phyloP scores from a whole-genome alignment of 169 alveolate species.

The Blepharisma undulans region DNA sequence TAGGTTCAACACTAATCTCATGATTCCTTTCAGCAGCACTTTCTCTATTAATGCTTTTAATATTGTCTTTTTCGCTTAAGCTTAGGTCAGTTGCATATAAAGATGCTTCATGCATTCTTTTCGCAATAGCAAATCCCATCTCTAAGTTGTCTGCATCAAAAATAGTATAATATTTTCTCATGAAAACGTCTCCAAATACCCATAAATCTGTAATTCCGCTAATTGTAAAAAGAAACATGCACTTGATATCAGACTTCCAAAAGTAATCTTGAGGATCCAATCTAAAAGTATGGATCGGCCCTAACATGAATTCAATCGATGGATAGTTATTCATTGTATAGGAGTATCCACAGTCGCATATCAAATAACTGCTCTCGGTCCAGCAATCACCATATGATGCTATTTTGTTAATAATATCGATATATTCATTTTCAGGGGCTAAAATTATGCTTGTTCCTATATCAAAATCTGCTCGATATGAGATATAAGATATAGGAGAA shows the following conservation, averaged over 20 bases:
- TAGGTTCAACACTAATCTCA: no score
- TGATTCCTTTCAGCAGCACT: not conserved
- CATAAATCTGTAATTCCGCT: no score
- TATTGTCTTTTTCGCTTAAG: not conserved
- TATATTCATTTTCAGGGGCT: not conserved
- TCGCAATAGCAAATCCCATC: conserved; percentile 29
- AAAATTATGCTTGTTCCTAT: not conserved
- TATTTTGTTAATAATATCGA: not conserved
- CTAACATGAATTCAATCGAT: not conserved
- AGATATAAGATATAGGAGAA: not conserved
- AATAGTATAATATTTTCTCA: conserved; percentile 21
- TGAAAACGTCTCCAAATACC: conserved; percentile 22
- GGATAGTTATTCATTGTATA: not conserved
- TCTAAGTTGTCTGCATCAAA: conserved; percentile 10
- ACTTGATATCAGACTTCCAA: not conserved
- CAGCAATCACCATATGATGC: not conserved
- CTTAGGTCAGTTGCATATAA: not conserved
- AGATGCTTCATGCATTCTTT: not conserved
- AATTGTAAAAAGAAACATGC: not conserved
- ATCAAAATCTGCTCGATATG: not conserved
- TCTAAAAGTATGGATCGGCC: not conserved
- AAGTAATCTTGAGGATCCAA: conserved; percentile 3
- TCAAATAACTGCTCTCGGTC: not conserved
- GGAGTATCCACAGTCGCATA: not conserved
- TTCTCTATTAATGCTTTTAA: not conserved